These are phyloP conservation scores for Barnettozyma hawaiiensis DNA, from an alignment of 1,139 yeast species.

Conservation along the genomic window DNA sequence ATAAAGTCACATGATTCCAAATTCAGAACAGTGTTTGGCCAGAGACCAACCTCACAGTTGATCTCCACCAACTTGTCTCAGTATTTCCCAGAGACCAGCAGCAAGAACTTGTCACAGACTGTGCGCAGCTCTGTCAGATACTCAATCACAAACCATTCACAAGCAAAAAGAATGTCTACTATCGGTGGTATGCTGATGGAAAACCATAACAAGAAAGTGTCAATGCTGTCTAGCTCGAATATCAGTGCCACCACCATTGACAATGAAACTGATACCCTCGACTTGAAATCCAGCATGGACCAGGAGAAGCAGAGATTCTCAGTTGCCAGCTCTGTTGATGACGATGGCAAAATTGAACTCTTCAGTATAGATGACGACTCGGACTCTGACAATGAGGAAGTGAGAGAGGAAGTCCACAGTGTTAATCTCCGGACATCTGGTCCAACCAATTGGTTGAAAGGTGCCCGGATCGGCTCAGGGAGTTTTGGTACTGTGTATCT, in stretches of 20 bases:
- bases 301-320: conserved; percentile 30
- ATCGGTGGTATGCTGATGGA: conserved; percentile 66
- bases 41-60: conserved; percentile 89
- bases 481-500: conserved; percentile 90
- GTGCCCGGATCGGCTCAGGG: conserved; percentile 91
- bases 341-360: conserved; percentile 46
- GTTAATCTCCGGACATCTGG: conserved; percentile 16
- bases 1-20: conserved; percentile 19
- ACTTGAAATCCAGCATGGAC: conserved; percentile 22
- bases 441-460: conserved; percentile 64
- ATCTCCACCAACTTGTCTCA: conserved; percentile 87
- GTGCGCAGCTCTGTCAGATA: conserved; percentile 78
- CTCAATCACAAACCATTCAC: conserved; percentile 50
- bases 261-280: conserved; percentile 23
- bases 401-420: conserved; percentile 10
- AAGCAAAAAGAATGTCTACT: conserved; percentile 32
- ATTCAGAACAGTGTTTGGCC: conserved; percentile 66
- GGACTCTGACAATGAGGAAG: conserved; percentile 42
- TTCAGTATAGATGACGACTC: conserved; percentile 41
- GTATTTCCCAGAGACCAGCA: conserved; percentile 83
- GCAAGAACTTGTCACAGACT: conserved; percentile 69
- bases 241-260: conserved; percentile 14
- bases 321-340: conserved; percentile 31
- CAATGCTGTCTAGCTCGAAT: conserved; percentile 10
- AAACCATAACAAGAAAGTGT: conserved; percentile 44